A percentile compares a stretch with the other conserved stretches of the same genome.
These are phyloP conservation scores for Entomortierella chlamydospora DNA, from an alignment of 192 early-diverging fungal genomes.

Conservation along the genomic window DNA sequence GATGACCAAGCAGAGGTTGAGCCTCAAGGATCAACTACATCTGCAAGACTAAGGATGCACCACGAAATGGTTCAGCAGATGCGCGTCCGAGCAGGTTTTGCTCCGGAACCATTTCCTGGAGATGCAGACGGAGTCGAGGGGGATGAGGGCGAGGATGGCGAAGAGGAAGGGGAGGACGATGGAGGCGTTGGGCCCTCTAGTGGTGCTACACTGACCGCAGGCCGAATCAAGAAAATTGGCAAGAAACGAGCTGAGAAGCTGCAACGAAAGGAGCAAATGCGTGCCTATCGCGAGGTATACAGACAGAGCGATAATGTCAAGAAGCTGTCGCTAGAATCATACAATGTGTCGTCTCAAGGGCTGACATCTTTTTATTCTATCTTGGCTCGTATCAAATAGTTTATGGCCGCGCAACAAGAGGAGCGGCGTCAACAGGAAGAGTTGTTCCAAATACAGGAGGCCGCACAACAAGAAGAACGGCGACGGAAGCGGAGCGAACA, in stretches of 20 bases:
- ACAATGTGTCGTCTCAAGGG: too few species aligned
- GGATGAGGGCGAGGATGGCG: constrained; percentile 13
- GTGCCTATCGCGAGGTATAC: constrained; percentile 51
- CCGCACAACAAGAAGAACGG: constrained; percentile 31
- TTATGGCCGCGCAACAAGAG: constrained; percentile 43
- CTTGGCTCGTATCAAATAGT: constrained; percentile 11
- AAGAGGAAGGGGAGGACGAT: constrained; percentile 16
- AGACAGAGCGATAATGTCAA: too few species aligned
- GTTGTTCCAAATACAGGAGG: constrained; percentile 35
- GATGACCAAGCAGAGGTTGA: constrained; percentile 3
- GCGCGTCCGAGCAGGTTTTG: constrained; percentile 48
- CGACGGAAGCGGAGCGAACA: constrained; percentile 33
- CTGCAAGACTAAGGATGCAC: constrained; percentile 48
- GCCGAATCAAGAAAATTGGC: constrained; percentile 41
- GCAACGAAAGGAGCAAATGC: constrained; percentile 53
- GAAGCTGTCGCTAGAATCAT: too few species aligned
- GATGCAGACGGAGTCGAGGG: constrained; percentile 13
- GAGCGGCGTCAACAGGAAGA: constrained; percentile 55
- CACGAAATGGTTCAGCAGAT: constrained; percentile 55
- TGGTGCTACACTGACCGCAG: constrained; percentile 1
- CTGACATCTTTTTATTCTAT: too few species aligned
- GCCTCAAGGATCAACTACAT: constrained; percentile 41
- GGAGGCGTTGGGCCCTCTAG: constrained; percentile 37
- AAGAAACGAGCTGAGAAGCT: constrained; percentile 56
- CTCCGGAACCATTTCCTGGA: constrained; percentile 52